Conservation (phyloP, 257 asterid species). For the Solanum arcanum region DNA sequence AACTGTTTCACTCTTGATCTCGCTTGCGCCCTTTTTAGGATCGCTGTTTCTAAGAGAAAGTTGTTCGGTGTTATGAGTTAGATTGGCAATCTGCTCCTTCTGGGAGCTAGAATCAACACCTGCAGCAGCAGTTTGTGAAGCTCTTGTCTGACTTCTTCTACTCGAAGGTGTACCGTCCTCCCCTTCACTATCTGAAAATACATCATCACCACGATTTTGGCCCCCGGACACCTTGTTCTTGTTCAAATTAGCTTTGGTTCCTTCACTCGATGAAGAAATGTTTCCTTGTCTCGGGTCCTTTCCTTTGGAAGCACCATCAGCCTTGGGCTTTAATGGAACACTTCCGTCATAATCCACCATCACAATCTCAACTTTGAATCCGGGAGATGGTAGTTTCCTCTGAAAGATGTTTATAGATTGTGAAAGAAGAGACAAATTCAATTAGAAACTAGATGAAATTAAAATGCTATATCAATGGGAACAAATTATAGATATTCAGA, state of each 20-base stretch:
- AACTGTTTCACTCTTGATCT: slow-evolving; percentile 27
- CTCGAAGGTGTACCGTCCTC: slow-evolving; percentile 48
- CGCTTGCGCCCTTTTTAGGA: slow-evolving; percentile 20
- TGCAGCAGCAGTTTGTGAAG: slow-evolving; percentile 21
- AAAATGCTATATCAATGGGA: not conserved
- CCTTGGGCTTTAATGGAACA: slow-evolving; percentile 28
- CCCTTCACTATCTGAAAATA: slow-evolving; percentile 84
- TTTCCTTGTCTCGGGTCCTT: slow-evolving; percentile 24
- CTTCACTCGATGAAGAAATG: slow-evolving; percentile 31
- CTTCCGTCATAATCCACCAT: slow-evolving; percentile 79
- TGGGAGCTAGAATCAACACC: slow-evolving; percentile 16
- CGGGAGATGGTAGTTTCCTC: slow-evolving; percentile 97
- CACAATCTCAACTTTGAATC: slow-evolving; percentile 81
- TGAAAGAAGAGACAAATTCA: not conserved
- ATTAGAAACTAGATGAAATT: not conserved
- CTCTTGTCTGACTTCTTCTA: slow-evolving; percentile 6
- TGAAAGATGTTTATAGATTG: slow-evolving; percentile 15
- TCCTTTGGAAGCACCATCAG: slow-evolving; percentile 10
- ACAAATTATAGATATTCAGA: not conserved
- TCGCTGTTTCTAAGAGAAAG: slow-evolving; percentile 31
- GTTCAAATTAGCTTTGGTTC: slow-evolving; percentile 19
- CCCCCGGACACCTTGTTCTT: slow-evolving; percentile 22
- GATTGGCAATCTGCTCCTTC: slow-evolving; percentile 22
- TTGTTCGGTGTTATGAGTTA: slow-evolving; percentile 35
- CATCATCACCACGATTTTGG: slow-evolving; percentile 56